phyloP scores from a whole-genome alignment of 495 filamentous ascomycete genomes.

The Cercophora newfieldiana region DNA sequence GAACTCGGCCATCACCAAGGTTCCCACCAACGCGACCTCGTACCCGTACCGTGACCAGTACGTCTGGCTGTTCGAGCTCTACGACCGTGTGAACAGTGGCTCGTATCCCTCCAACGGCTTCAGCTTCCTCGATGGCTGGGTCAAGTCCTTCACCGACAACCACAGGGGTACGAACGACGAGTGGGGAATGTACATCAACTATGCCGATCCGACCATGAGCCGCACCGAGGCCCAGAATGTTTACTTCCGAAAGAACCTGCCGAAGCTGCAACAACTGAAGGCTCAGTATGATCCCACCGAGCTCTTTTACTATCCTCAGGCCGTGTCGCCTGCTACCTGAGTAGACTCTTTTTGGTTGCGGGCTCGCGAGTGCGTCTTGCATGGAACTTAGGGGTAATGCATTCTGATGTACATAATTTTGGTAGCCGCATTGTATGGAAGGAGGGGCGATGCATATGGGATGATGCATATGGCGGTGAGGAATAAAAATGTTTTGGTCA shows the following conservation, averaged over 20 bases:
- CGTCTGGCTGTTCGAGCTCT: conserved; percentile 45
- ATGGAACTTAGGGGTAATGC: too few species aligned
- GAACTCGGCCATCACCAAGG: conserved; percentile 43
- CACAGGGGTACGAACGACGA: conserved; percentile 26
- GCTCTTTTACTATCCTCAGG: conserved; percentile 64
- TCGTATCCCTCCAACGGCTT: conserved; percentile 36
- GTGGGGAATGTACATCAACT: conserved; percentile 52
- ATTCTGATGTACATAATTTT: too few species aligned
- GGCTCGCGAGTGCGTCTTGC: too few species aligned
- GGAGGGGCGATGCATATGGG: too few species aligned
- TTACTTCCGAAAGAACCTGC: conserved; percentile 58
- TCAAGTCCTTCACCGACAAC: conserved; percentile 36
- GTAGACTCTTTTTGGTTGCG: too few species aligned
- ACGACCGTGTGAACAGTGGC: conserved; percentile 33
- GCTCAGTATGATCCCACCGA: conserved; percentile 54
- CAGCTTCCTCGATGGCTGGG: conserved; percentile 42
- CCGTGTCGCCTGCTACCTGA: conserved; percentile 43
- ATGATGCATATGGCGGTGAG: too few species aligned
- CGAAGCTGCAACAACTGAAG: conserved; percentile 55
- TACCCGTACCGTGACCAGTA: conserved; percentile 39
- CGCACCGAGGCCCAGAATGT: conserved; percentile 38
- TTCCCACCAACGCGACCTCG: conserved; percentile 30
- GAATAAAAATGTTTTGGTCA: too few species aligned
- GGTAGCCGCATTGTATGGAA: too few species aligned
- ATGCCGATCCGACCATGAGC: conserved; percentile 43